Conservation (phyloP, 179 eudicot species). For the Pouteria campechiana region DNA sequence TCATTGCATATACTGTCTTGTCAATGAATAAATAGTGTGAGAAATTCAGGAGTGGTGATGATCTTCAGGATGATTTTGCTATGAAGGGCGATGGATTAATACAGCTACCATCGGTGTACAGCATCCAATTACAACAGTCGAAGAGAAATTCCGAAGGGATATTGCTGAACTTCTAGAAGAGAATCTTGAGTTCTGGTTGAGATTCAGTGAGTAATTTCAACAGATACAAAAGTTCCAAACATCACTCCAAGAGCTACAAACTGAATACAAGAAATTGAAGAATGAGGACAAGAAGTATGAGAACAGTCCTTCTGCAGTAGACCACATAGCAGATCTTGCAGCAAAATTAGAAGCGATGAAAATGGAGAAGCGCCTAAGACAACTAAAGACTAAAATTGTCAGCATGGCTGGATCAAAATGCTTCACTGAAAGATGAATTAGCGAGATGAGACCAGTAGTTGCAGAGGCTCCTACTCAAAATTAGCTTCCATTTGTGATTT, state of each 20-base stretch:
- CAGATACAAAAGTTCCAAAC: constrained; percentile 68
- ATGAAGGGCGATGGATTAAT: too few species aligned
- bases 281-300: constrained; percentile 29
- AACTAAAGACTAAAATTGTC: constrained; percentile 65
- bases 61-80: too few species aligned
- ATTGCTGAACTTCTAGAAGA: constrained; percentile 63
- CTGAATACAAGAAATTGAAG: constrained; percentile 34
- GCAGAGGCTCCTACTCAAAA: too few species aligned
- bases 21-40: too few species aligned
- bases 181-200: constrained; percentile 83
- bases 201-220: constrained; percentile 74
- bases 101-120: constrained; percentile 13
- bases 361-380: constrained; percentile 61
- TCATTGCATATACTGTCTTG: too few species aligned
- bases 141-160: constrained; percentile 49
- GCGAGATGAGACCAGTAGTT: too few species aligned
- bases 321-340: constrained; percentile 5
- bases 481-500: too few species aligned
- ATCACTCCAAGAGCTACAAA: constrained; percentile 49
- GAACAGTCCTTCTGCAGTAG: neutral
- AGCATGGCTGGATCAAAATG: constrained; percentile 79
- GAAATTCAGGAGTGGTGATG: too few species aligned
- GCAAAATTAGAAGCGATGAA: constrained; percentile 51
- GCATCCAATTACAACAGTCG: constrained; percentile 23
- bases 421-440: constrained; percentile 58